Evolutionary conservation across 805 yeast genomes (phyloP), one percentile per base, ranked within the genome.

Genomic region (Candida silvatica): DNA sequence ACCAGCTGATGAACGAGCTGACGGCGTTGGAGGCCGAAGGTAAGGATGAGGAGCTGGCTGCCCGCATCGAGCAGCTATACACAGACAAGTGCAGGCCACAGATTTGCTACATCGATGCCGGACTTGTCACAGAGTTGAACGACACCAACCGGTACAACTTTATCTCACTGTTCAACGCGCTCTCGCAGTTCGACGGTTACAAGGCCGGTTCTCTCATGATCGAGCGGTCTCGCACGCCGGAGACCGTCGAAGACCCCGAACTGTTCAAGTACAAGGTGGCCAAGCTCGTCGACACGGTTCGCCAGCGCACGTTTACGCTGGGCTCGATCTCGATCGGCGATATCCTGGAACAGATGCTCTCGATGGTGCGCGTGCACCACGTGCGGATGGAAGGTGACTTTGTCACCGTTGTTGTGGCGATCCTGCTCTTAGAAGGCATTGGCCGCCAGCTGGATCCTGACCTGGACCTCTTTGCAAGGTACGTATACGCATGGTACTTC

Each of bases 311-410:
- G 0, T 92, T 92, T 52, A 84, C 97, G 1, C 63, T 92, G 35
- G 97, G 97, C 0, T 82, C 86, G 31, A 80, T 92, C 11, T 82
- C 90, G 25, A 84, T 92, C 42, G 97, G 97, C 4, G 97, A 88
- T 49, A 63, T 92, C 38, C 64, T 92, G 38, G 92, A 86, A 46
- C 81, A 77, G 49, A 88, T 90, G 68, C 67, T 92, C 39, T 66
- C 78, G 3, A 87, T 92, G 97, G 97, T 92, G 15, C 66, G 97
- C 41, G 64, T 67, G 8, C 98, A 92, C 56, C 99, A 92, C 57
- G 98, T 92, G 17, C 70, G 96, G 51, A 83, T 92, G 95, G 99
- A 92, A 52, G 94, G 95, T 5, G 98, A 92, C 57, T 92, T 92
- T 52, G 78, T 92, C 29, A 86, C 95, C 20, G 95, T 92, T 17